Conservation (phyloP, 1,284 basidiomycete species). For the Ganoderma sinense region DNA sequence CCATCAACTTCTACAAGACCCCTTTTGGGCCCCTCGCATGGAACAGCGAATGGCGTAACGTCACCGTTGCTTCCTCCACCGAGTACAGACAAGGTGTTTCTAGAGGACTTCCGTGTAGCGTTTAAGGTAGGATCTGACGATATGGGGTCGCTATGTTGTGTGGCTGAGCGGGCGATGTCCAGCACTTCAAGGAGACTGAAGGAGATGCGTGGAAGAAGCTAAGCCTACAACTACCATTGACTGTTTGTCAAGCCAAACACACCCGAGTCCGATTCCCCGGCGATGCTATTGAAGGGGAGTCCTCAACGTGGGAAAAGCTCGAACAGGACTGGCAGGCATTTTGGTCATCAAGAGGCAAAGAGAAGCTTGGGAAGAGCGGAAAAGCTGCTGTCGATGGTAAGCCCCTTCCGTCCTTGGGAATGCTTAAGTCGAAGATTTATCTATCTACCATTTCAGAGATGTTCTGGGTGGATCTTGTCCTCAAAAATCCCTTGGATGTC, state of each 20-base stretch:
- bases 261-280: slow-evolving; percentile 62
- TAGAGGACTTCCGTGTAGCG: slow-evolving; percentile 84
- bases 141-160: not conserved
- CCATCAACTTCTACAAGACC: slow-evolving; percentile 38
- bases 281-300: slow-evolving; percentile 52
- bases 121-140: slow-evolving; percentile 58
- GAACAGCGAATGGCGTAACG: slow-evolving; percentile 29
- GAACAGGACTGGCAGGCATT: slow-evolving; percentile 71
- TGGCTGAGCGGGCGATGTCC: not conserved
- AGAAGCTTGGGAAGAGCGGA: slow-evolving; percentile 57
- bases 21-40: slow-evolving; percentile 6
- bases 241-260: slow-evolving; percentile 60
- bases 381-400: slow-evolving; percentile 72
- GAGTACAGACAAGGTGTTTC: slow-evolving; percentile 64
- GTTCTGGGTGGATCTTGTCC: slow-evolving; percentile 77
- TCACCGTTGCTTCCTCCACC: slow-evolving; percentile 31
- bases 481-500: slow-evolving; percentile 75
- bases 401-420: slow-evolving; percentile 19
- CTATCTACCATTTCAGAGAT: slow-evolving; percentile 53
- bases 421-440: slow-evolving; percentile 8
- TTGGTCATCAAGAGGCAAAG: slow-evolving; percentile 61
- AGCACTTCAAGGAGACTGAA: slow-evolving; percentile 73
- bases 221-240: slow-evolving; percentile 64
- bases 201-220: slow-evolving; percentile 46
- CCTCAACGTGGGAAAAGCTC: slow-evolving; percentile 62